Conservation (phyloP, 1,139 yeast genomes). For the Taphrina communis region DNA sequence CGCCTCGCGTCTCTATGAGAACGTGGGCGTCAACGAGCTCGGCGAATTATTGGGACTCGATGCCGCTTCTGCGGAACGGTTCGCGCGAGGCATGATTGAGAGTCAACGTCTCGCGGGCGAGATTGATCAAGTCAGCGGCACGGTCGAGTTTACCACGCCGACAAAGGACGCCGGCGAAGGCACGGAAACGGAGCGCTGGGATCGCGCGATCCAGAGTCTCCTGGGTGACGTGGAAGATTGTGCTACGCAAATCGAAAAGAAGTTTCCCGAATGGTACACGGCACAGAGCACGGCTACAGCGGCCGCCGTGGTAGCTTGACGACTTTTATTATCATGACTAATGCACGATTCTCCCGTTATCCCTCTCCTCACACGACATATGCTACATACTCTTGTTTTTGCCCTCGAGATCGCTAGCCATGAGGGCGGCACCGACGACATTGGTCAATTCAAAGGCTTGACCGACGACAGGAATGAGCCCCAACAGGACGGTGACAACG, state of each 20-base stretch:
- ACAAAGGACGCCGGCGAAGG: slow-evolving; percentile 28
- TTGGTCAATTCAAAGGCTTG: slow-evolving; percentile 31
- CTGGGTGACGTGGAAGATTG: slow-evolving; percentile 48
- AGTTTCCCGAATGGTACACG: slow-evolving; percentile 30
- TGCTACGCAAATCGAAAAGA: slow-evolving; percentile 21
- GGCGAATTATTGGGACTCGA: slow-evolving; percentile 49
- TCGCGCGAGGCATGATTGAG: slow-evolving; percentile 51
- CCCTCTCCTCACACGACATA: too few relatives aligned
- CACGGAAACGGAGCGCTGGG: slow-evolving; percentile 49
- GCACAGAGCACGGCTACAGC: slow-evolving; percentile 3
- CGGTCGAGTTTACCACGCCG: slow-evolving; percentile 48
- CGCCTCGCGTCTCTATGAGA: slow-evolving; percentile 51
- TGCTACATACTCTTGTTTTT: slow-evolving; percentile 50
- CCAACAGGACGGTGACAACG: slow-evolving; percentile 28
- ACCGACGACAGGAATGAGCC: slow-evolving; percentile 35
- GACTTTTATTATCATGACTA: too few relatives aligned
- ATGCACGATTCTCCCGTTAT: too few relatives aligned
- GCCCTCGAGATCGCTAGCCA: slow-evolving; percentile 66
- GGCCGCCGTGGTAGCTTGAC: too few relatives aligned
- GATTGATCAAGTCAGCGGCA: slow-evolving; percentile 52
- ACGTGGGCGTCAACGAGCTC: slow-evolving; percentile 49
- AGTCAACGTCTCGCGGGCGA: slow-evolving; percentile 51
- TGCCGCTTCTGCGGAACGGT: slow-evolving; percentile 49
- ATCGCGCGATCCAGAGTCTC: slow-evolving; percentile 49
- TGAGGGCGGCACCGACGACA: slow-evolving; percentile 37